Base-by-base conservation (phyloP, 768 basidiomycete genomes). In the Coprinopsis marcescibilis region DNA sequence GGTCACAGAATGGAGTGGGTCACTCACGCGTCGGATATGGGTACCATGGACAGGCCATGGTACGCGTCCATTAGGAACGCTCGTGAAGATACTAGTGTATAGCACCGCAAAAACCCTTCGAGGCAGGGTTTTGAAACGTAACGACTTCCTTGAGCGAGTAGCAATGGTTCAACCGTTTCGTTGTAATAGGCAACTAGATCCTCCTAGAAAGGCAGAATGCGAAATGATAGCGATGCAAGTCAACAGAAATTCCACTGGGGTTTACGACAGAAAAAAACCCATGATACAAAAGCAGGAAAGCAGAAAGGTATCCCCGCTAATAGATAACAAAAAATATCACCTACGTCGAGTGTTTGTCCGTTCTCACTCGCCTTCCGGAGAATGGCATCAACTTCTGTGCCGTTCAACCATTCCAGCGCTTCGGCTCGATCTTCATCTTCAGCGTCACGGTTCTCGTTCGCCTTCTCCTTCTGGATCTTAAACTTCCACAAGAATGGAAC, bases 61-160 rank as follows among this genome's bases (percentile, higher is more conserved):
- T 80, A 92, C 5, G 77, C 73, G 62, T 94, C 91, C 50, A 91
- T 78, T 49, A 88, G 68, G 64, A 94, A 94, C 2, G 89, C 84
- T 30, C 91, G 74, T 3, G 89, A 85, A 2, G 83, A 85, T 42
- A 94, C 86, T 26, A 92, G 73, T 1, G 69, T 66, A 57, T 70
- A 77, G 8, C 83, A 78, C 42, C 72, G 66, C 43, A 69, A 62
- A 58, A 83, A 84, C 0, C 69, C 73, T 34, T 52, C 47, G 47
- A 73, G 30, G 41, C 26, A 4, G 27, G 13, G 40, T 3, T 59
- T 61, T 26, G 66, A 63, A 29, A 36, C 38, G 38, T 42, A 25
- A 38, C 26, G 32, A 38, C 47, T 39, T 42, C 24, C 29, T 32
- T 54, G 59, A 33, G 35, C 51, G 35, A 52, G 49, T 27, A 73